Conservation (phyloP, 2,329 filamentous ascomycete genomes). For the Beauveria sp. region DNA sequence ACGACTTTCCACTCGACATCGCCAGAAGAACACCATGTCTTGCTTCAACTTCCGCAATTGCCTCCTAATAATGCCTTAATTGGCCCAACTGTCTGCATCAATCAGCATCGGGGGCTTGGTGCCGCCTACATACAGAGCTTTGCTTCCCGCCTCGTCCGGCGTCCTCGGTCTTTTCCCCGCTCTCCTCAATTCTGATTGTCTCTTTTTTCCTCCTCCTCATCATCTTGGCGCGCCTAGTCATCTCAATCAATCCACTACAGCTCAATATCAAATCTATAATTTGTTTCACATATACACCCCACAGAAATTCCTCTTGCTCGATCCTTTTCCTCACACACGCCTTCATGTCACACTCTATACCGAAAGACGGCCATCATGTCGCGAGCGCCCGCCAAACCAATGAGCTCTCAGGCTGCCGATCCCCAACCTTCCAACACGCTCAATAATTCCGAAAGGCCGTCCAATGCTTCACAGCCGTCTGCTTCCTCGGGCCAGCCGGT, state of each 20-base stretch:
- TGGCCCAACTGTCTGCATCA: no score
- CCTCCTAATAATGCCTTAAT: no score
- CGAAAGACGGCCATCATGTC: conserved; percentile 1
- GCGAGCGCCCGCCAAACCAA: neutral
- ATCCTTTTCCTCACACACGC: neutral
- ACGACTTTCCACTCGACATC: no score
- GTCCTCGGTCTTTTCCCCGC: no score
- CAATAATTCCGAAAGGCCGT: neutral
- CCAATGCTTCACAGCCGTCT: neutral
- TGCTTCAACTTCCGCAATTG: no score
- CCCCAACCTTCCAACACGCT: neutral
- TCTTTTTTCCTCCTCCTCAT: neutral
- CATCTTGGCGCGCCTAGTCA: no score
- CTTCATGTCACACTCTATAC: conserved; percentile 1
- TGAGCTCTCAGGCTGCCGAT: neutral
- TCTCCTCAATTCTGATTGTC: no score
- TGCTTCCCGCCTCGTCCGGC: no score
- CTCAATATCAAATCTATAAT: neutral
- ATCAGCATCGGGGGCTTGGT: no score
- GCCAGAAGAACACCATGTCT: no score
- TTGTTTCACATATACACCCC: neutral
- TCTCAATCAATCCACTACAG: neutral
- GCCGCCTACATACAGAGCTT: no score
- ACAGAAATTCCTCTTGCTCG: neutral
- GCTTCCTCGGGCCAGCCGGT: conserved; percentile 11